Evolutionary conservation across 495 filamentous ascomycete species (phyloP).

Genomic region (Penicillium diatomitis): DNA sequence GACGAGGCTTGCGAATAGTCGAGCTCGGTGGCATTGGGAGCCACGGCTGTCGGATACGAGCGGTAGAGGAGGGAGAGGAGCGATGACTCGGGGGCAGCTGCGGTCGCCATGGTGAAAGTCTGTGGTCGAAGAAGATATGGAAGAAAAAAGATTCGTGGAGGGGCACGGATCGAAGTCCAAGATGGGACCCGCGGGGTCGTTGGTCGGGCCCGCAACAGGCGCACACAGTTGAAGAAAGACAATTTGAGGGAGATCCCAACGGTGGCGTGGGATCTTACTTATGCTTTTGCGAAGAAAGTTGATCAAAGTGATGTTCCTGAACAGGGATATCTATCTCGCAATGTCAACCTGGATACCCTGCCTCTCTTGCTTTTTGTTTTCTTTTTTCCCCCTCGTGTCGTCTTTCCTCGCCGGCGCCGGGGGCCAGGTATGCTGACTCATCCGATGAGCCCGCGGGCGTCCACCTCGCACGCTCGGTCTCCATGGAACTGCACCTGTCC

Average conservation of each 20-base stretch:
- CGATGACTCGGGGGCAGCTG: constrained; percentile 40
- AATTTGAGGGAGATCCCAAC: constrained; percentile 23
- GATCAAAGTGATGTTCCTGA: no score
- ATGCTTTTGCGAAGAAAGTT: no score
- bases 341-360: no score
- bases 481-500: neutral
- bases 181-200: constrained; percentile 28
- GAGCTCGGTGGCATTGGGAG: constrained; percentile 40
- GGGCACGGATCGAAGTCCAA: constrained; percentile 23
- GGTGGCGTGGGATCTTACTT: constrained; percentile 12
- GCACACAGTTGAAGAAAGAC: constrained; percentile 17
- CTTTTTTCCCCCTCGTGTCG: no score
- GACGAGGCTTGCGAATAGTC: constrained; percentile 41
- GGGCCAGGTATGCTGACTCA: neutral
- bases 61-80: constrained; percentile 45
- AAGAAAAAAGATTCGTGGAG: constrained; percentile 29
- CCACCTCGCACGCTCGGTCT: neutral
- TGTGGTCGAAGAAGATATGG: constrained; percentile 16
- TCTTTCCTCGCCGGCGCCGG: no score
- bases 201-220: constrained; percentile 27
- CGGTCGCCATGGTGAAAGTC: constrained; percentile 40
- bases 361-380: no score
- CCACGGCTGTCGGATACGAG: constrained; percentile 42
- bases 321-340: no score
- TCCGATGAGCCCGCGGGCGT: neutral